Conservation (phyloP, 2,329 filamentous ascomycete species). For the Onygenales sp. region DNA sequence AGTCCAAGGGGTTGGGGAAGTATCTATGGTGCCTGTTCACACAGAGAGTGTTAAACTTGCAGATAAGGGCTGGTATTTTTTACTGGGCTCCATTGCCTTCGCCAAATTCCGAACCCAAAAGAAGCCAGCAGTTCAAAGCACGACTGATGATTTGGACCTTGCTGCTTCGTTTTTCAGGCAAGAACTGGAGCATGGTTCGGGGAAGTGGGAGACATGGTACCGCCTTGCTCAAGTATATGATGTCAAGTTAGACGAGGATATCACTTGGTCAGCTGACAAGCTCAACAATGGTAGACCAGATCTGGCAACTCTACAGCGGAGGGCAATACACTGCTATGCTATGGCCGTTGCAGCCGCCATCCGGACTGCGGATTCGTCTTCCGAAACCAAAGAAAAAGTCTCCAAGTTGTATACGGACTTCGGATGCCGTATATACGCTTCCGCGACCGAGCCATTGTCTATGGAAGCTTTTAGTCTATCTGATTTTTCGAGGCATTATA, state of each 20-base stretch:
- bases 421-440: conserved; percentile 58
- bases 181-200: conserved; percentile 71
- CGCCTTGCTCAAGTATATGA: conserved; percentile 79
- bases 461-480: conserved; percentile 58
- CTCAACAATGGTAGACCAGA: conserved; percentile 75
- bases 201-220: conserved; percentile 87
- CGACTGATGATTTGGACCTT: conserved; percentile 71
- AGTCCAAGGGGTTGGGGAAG: conserved; percentile 65
- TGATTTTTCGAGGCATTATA: conserved; percentile 54
- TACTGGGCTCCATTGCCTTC: conserved; percentile 79
- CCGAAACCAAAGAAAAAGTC: conserved; percentile 47
- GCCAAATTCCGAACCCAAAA: conserved; percentile 77
- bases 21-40: conserved; percentile 62
- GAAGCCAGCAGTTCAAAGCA: conserved; percentile 57
- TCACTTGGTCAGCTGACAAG: conserved; percentile 83
- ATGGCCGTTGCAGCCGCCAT: conserved; percentile 58
- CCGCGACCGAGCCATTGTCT: conserved; percentile 56
- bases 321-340: conserved; percentile 71
- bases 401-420: conserved; percentile 61
- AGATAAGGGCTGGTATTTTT: conserved; percentile 80
- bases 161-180: conserved; percentile 70
- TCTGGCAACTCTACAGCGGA: conserved; percentile 64
- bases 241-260: conserved; percentile 75
- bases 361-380: conserved; percentile 44
- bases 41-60: conserved; percentile 62